These are phyloP conservation scores for Moesziomyces aphidis DNA, from an alignment of 1,284 basidiomycete genomes.

Conservation along the genomic window DNA sequence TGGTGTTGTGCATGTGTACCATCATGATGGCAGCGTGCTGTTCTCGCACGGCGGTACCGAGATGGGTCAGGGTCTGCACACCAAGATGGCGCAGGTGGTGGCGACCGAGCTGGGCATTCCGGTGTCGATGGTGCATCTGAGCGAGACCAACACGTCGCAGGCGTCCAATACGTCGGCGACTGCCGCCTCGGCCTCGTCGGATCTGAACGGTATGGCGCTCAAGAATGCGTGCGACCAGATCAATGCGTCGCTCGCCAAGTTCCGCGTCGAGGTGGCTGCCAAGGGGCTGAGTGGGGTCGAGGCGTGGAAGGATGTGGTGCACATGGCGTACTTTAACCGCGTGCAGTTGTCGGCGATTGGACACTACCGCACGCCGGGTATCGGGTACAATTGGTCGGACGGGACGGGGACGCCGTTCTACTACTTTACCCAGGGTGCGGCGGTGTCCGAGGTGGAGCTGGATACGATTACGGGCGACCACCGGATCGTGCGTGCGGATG, in stretches of 20 bases:
- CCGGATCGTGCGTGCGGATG: constrained; percentile 58
- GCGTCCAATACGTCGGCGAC: constrained; percentile 68
- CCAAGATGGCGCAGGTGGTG: constrained; percentile 68
- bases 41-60: constrained; percentile 67
- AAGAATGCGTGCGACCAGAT: constrained; percentile 69
- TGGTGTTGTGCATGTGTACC: constrained; percentile 67
- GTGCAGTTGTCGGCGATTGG: constrained; percentile 67
- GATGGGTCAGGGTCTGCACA: constrained; percentile 65
- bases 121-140: constrained; percentile 57
- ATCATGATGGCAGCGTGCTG: constrained; percentile 64
- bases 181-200: constrained; percentile 54
- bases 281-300: constrained; percentile 36
- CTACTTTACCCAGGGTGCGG: constrained; percentile 65
- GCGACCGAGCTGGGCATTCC: constrained; percentile 67
- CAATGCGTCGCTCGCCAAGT: constrained; percentile 60
- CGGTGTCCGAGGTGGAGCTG: constrained; percentile 67
- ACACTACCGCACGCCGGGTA: constrained; percentile 66
- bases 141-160: constrained; percentile 65
- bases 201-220: constrained; percentile 61
- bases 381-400: constrained; percentile 66
- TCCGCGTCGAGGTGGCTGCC: constrained; percentile 33
- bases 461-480: constrained; percentile 68
- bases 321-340: constrained; percentile 66
- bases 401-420: constrained; percentile 61
- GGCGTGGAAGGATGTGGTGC: constrained; percentile 60